Evolutionary conservation across 345 rosid genomes (phyloP), one percentile per base, ranked within the genome.

Genomic region (Populus pruinosa): DNA sequence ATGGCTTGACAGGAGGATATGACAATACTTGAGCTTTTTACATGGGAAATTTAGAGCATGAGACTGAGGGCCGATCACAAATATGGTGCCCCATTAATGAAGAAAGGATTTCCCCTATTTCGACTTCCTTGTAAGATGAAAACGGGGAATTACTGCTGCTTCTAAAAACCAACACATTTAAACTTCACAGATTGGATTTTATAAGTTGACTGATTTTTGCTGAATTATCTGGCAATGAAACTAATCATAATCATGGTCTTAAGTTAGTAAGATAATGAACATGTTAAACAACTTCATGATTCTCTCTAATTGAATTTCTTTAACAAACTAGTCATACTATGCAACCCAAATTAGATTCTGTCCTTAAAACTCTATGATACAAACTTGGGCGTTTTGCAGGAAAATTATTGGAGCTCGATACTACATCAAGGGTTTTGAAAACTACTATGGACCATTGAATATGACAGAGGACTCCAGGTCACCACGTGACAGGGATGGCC

Each of bases 381-480:
- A 49, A 49, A 49, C 55, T 16, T 0, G 4, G 20, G 20, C 7
- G n/a, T 59, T 66, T 59, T 50, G 70, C 79, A 93, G 98, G 78
- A 94, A 94, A 83, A 82, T 91, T 2, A 90, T 94, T 13, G 98
- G 98, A 79, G 98, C 93, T 13, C 81, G 93, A 61, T 90, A 88
- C 85, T 94, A 91, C 76, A 67, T 85, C 69, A 88, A 89, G 80
- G 93, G 90, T 14, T 93, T 77, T 14, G 88, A 87, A 78, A 70
- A n/a, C 0, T 3, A 25, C 14, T 84, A 65, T 16, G 94, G 94
- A 39, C 23, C 64, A 6, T 83, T 91, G 67, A 86, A 94, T 80
- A 86, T 68, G 27, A 77, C 93, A 8, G 84, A 86, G 53, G 98
- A 94, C 83, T 81, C 68, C 82, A 82, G 70, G 73, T 94, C 97